Evolutionary conservation across 331 rosid species (phyloP), one percentile per base, ranked within the genome.

Genomic region (Acacia concinna): DNA sequence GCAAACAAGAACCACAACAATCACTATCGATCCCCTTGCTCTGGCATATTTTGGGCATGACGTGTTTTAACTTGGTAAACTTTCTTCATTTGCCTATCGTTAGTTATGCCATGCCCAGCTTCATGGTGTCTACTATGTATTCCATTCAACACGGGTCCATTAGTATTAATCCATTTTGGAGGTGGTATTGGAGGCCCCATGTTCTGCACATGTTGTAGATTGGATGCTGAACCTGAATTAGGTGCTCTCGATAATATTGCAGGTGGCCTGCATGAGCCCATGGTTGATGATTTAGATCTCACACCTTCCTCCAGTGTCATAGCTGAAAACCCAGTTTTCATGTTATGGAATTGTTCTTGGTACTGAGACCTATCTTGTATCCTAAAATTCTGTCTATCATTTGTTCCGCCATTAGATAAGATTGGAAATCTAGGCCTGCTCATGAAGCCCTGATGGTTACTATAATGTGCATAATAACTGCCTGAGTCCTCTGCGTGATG

Each of bases 121-220:
- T 90, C 98, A 81, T 82, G 93, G 79, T 82, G 89, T 83, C 87
- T 79, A 60, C 28, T 43, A 79, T 82, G 47, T 57, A 87, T 72
- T 79, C 89, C 94, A 82, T 84, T 89, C 4, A 66, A 71, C 73
- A 74, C 66, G 8, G 89, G 90, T 41, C 65, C 84, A 79, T 79
- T 93, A 59, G 14, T 2, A 54, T 84, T 85, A 76, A 91, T 84
- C 97, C 99, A 95, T 62, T 90, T 92, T 57, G 93, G 87, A 51
- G 99, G 99, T 6, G 99, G 99, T 57, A 85, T 78, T 30, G 97
- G 99, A 84, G 94, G 97, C 46, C 86, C 91, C 40, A 49, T 74
- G 81, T 78, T 87, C 85, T 85, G 94, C 84, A 68, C 67, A 82
- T 76, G 82, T 74, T 86, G 86, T 76, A 40, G 80, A 77, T 90